Evolutionary conservation across 768 basidiomycete genomes (phyloP), one percentile per base, ranked within the genome.

Genomic region (Gelatoporia subvermispora): DNA sequence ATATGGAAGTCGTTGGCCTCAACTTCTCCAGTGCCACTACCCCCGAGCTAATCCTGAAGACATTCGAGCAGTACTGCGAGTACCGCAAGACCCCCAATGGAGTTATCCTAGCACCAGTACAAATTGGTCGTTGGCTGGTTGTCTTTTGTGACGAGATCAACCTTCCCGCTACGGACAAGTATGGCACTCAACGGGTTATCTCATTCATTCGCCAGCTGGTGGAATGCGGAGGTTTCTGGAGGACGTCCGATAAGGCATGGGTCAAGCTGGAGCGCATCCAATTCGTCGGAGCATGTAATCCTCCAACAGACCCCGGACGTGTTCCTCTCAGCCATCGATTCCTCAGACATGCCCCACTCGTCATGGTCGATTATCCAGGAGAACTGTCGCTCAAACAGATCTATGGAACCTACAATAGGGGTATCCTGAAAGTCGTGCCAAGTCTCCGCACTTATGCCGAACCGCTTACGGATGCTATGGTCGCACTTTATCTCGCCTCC

Each of bases 71-170:
- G 69, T 96, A 99, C 62, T 99, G 96, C 71, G 96, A 99, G 69
- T 97, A 95, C 63, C 79, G 94, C 47, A 98, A 98, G 71, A 98
- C 96, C 3, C 93, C 96, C 11, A 98, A 93, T 59, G 96, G 96
- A n/a, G 89, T 96, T 41, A 81, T 97, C 41, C 81, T 99, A 45
- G 85, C 96, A 3, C 96, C 96, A 9, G 70, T 86, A 3, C 93
- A 97, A 61, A 93, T 97, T 53, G 95, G 95, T 22, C 85, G 93
- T 40, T 99, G 96, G 96, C 78, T 99, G 42, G 94, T 99, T 28
- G 87, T 99, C n/a, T 99, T 99, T 72, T 99, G 96, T 65, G 96
- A 99, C 65, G 96, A 99, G 68, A 98, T 99, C 75, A 99, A 99
- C 63, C 72, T 99, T 3, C 96, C 96, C 2, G 93, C 96, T 15